Percentiles rank a stretch among this genome's conserved stretches.
phyloP scores from a whole-genome alignment of 768 basidiomycete genomes.

The Symmetrospora coprosmae region DNA sequence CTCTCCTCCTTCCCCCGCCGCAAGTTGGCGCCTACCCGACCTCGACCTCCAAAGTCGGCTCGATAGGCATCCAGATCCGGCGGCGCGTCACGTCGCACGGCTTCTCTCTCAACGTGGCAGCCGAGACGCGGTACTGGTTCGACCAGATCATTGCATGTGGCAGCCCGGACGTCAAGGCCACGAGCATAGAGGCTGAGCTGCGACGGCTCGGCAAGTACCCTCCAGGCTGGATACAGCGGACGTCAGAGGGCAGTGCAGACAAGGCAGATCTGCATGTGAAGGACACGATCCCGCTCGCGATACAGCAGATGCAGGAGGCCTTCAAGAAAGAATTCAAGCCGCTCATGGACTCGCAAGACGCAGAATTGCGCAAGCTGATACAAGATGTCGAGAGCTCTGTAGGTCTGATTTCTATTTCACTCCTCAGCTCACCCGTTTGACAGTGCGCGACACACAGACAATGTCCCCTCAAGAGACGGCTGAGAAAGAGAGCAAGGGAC shows the following conservation, averaged over 20 bases:
- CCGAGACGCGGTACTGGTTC: conserved; percentile 73
- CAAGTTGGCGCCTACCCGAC: conserved; percentile 85
- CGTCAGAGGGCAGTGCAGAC: too few relatives aligned
- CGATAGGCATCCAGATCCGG: conserved; percentile 90
- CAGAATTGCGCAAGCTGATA: not conserved
- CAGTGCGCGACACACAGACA: too few relatives aligned
- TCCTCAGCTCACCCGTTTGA: too few relatives aligned
- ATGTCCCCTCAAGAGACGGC: too few relatives aligned
- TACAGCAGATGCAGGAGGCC: not conserved
- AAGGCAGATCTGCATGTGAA: not conserved
- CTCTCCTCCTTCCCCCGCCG: conserved; percentile 47
- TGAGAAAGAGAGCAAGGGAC: too few relatives aligned
- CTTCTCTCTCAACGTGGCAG: conserved; percentile 78
- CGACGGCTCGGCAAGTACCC: not conserved
- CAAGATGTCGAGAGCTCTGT: not conserved
- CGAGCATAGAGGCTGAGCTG: conserved; percentile 37
- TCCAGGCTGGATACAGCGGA: not conserved
- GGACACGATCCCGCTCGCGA: conserved; percentile 17
- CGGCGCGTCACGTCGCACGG: conserved; percentile 91
- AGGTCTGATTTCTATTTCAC: too few relatives aligned
- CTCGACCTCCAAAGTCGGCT: conserved; percentile 68
- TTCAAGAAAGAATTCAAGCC: conserved; percentile 10
- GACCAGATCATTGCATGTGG: conserved; percentile 80
- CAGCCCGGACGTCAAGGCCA: conserved; percentile 63
- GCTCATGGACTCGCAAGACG: not conserved